Percentiles rank a stretch among this genome's conserved stretches.
Conservation (phyloP, 768 basidiomycete species). For the Daedaleopsis sinensis region DNA sequence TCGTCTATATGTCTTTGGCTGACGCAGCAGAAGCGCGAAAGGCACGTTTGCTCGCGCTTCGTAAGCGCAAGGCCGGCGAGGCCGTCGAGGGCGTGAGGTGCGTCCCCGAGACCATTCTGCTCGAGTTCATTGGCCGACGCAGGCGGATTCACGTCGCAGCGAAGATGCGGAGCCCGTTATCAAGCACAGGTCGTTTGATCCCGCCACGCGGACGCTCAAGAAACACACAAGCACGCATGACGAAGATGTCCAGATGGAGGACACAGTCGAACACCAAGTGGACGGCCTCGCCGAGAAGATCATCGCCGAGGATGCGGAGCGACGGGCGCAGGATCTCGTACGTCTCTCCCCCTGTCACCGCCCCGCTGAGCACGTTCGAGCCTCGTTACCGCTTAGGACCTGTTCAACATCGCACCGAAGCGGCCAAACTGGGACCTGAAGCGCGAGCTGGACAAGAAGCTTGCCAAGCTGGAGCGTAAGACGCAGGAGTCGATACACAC, state of each 20-base stretch:
- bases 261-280: conserved; percentile 88
- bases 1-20: conserved; percentile 59
- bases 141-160: conserved; percentile 3
- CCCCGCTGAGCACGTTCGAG: neutral
- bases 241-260: conserved; percentile 62
- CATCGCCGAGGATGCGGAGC: conserved; percentile 84
- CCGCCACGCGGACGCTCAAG: conserved; percentile 76
- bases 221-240: conserved; percentile 60
- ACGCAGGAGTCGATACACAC: conserved; percentile 93
- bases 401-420: conserved; percentile 98
- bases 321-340: conserved; percentile 86
- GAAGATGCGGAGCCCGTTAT: conserved; percentile 48
- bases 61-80: conserved; percentile 70
- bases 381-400: conserved; percentile 56
- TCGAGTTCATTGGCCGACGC: too few species aligned
- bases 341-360: conserved; percentile 27
- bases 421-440: conserved; percentile 96
- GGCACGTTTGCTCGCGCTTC: conserved; percentile 75
- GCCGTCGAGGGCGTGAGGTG: conserved; percentile 44
- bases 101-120: conserved; percentile 28
- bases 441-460: conserved; percentile 89
- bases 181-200: conserved; percentile 87
- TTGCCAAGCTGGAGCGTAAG: conserved; percentile 85
- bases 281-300: conserved; percentile 84
- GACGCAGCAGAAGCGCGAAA: conserved; percentile 83